phyloP scores from a whole-genome alignment of 2,329 filamentous ascomycete genomes.

The Lizonia empirigonia region DNA sequence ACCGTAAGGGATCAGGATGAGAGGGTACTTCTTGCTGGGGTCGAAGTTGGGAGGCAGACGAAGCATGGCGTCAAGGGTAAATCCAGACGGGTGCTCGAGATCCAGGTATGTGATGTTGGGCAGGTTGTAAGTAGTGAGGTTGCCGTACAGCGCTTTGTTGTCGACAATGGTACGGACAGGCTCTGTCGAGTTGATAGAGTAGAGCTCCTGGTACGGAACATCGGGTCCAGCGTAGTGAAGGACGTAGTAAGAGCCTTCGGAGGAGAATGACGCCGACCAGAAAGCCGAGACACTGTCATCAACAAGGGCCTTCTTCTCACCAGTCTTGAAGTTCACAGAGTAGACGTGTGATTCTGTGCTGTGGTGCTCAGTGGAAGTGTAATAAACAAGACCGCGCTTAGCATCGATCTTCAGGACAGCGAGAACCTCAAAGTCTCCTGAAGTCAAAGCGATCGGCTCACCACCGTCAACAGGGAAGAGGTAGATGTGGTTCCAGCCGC shows the following conservation, averaged over 20 bases:
- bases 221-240: constrained; percentile 69
- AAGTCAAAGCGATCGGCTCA: constrained; percentile 63
- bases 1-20: constrained; percentile 71
- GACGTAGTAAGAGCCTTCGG: constrained; percentile 67
- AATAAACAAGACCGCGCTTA: constrained; percentile 64
- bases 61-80: constrained; percentile 68
- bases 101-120: constrained; percentile 70
- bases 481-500: constrained; percentile 70
- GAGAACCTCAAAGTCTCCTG: constrained; percentile 69
- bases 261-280: constrained; percentile 70
- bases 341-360: constrained; percentile 72
- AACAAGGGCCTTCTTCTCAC: constrained; percentile 64
- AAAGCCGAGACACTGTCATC: constrained; percentile 64
- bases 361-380: constrained; percentile 67
- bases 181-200: constrained; percentile 60
- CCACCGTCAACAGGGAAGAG: constrained; percentile 64
- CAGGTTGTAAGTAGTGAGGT: constrained; percentile 65
- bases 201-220: constrained; percentile 72
- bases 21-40: constrained; percentile 66
- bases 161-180: constrained; percentile 64
- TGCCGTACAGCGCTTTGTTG: constrained; percentile 63
- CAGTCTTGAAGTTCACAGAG: constrained; percentile 64
- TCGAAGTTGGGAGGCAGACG: constrained; percentile 69
- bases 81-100: constrained; percentile 65
- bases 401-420: constrained; percentile 65